These are phyloP conservation scores for Scedosporium minutisporum DNA, from an alignment of 2,329 filamentous ascomycete species.

Conservation along the genomic window DNA sequence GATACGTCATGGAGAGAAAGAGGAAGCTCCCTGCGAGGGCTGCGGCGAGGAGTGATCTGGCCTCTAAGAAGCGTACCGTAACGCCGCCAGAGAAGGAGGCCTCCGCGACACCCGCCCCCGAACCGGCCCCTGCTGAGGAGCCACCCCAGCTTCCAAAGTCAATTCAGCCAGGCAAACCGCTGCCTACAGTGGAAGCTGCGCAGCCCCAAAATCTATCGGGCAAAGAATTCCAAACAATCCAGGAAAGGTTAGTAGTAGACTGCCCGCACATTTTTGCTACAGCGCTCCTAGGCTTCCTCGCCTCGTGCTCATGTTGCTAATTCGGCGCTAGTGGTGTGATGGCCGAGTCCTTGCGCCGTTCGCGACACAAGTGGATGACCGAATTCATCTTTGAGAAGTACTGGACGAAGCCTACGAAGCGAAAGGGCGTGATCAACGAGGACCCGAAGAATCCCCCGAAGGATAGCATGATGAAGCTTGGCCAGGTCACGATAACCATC, in stretches of 20 bases:
- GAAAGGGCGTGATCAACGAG: slow-evolving; percentile 54
- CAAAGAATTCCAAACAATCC: slow-evolving; percentile 63
- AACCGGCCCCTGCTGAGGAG: slow-evolving; percentile 23
- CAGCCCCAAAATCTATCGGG: slow-evolving; percentile 54
- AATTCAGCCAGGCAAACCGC: slow-evolving; percentile 53
- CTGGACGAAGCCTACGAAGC: slow-evolving; percentile 64
- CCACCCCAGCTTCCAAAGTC: slow-evolving; percentile 48
- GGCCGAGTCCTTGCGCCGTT: slow-evolving; percentile 62
- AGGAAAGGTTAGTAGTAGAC: slow-evolving; percentile 48
- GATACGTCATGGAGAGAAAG: slow-evolving; percentile 49
- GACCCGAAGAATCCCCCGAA: slow-evolving; percentile 58
- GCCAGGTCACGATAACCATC: slow-evolving; percentile 63
- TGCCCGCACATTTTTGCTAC: background rate
- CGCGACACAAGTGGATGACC: slow-evolving; percentile 62
- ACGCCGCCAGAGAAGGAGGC: slow-evolving; percentile 38
- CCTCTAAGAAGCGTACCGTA: slow-evolving; percentile 48
- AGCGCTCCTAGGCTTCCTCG: background rate
- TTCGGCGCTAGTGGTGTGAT: slow-evolving; percentile 54
- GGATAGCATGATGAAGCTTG: slow-evolving; percentile 63
- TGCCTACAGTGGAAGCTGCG: slow-evolving; percentile 59
- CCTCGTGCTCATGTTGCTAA: slow-evolving; percentile 12
- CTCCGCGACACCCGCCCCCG: slow-evolving; percentile 35
- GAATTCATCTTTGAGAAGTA: slow-evolving; percentile 68
- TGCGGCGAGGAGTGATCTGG: slow-evolving; percentile 49
- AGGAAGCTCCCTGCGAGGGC: slow-evolving; percentile 55